Percentiles rank a stretch among this genome's conserved stretches.
These are phyloP conservation scores for Dentipellis sp. DNA, from an alignment of 768 basidiomycete species.

Conservation along the genomic window DNA sequence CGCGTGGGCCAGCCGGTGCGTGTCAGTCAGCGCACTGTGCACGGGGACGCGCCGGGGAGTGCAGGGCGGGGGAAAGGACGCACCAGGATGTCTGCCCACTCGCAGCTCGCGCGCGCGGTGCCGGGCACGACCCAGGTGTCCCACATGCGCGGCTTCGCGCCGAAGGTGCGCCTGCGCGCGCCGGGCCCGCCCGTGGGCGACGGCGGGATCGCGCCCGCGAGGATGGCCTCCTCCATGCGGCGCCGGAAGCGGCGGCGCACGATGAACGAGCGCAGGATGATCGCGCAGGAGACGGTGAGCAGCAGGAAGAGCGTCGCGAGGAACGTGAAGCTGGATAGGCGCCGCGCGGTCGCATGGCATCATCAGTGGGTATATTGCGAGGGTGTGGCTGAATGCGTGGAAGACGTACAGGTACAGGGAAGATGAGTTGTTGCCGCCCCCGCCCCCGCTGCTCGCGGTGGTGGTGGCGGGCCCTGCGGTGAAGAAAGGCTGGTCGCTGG, in stretches of 20 bases:
- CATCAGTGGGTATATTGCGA: neutral
- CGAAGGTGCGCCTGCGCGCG: slow-evolving; percentile 31
- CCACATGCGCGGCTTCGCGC: slow-evolving; percentile 41
- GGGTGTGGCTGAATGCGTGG: too few relatives aligned
- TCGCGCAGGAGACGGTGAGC: slow-evolving; percentile 51
- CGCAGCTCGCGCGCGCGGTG: slow-evolving; percentile 18
- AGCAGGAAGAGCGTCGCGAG: slow-evolving; percentile 64
- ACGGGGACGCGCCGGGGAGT: neutral
- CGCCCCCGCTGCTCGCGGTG: neutral
- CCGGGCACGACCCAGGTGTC: slow-evolving; percentile 31
- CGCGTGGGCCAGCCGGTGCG: too few relatives aligned
- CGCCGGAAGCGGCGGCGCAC: slow-evolving; percentile 49
- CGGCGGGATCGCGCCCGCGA: slow-evolving; percentile 38
- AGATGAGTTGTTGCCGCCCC: slow-evolving; percentile 10
- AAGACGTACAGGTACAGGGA: slow-evolving; percentile 16
- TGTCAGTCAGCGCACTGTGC: neutral
- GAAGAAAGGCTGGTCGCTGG: neutral
- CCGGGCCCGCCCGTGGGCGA: slow-evolving; percentile 19
- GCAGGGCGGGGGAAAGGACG: slow-evolving; percentile 10
- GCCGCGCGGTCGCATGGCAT: neutral
- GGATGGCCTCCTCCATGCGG: slow-evolving; percentile 43
- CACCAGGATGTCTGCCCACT: slow-evolving; percentile 44
- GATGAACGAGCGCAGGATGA: slow-evolving; percentile 55
- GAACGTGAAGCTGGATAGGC: slow-evolving; percentile 48
- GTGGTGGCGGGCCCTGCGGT: neutral